Evolutionary conservation across 2,329 filamentous ascomycete genomes (phyloP).

Genomic region (Dactylellina cionopaga): DNA sequence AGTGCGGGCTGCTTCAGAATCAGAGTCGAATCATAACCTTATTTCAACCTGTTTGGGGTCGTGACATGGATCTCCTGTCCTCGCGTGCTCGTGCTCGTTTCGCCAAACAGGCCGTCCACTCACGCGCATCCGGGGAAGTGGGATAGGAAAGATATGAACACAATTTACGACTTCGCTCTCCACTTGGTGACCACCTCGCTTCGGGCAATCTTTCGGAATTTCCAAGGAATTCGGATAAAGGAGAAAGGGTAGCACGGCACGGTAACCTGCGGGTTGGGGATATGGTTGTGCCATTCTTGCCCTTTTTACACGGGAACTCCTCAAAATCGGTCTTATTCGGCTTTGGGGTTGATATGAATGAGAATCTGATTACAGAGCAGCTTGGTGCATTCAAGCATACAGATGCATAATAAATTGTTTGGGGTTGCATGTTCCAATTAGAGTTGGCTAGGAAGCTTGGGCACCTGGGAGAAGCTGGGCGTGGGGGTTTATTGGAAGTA

Average conservation of each 20-base stretch:
- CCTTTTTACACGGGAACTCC: constrained; percentile 41
- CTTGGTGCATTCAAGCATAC: constrained; percentile 15
- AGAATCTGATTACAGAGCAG: constrained; percentile 35
- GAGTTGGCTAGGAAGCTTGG: constrained; percentile 50
- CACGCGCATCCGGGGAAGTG: constrained; percentile 52
- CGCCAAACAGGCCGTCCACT: constrained; percentile 37
- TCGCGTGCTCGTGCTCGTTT: constrained; percentile 46
- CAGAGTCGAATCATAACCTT: constrained; percentile 23
- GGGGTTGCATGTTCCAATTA: constrained; percentile 54
- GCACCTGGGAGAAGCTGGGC: constrained; percentile 34
- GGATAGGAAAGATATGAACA: constrained; percentile 33
- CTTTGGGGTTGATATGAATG: constrained; percentile 20
- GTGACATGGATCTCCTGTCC: constrained; percentile 23
- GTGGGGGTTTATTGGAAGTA: constrained; percentile 28
- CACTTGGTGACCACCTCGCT: constrained; percentile 16
- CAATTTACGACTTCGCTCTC: constrained; percentile 12
- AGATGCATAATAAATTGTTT: constrained; percentile 41
- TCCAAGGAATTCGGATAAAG: constrained; percentile 32
- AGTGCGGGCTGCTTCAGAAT: background rate
- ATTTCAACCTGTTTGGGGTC: constrained; percentile 24
- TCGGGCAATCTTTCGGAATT: constrained; percentile 19
- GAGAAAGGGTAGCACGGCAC: constrained; percentile 40
- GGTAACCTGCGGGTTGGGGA: constrained; percentile 21
- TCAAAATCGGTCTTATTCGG: constrained; percentile 32
- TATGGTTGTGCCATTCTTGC: constrained; percentile 37